Conservation (phyloP, 495 filamentous ascomycete genomes). For the Neurospora cerealis region DNA sequence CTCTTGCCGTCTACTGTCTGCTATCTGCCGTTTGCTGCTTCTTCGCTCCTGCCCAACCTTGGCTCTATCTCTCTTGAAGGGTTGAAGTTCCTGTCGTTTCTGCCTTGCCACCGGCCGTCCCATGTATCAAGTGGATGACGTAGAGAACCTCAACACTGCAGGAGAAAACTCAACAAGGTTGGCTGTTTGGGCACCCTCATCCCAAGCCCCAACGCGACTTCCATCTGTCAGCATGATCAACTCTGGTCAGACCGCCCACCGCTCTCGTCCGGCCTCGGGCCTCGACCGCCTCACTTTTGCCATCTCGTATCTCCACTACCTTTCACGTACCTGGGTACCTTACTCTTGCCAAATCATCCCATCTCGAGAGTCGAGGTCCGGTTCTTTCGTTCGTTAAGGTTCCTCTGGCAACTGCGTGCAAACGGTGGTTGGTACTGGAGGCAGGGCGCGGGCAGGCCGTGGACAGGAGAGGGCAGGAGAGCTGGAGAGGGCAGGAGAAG, state of each 20-base stretch:
- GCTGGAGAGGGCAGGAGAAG: too few species aligned
- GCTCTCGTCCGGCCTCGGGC: too few species aligned
- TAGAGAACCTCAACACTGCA: too few species aligned
- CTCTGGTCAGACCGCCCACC: too few species aligned
- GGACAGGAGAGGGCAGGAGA: too few species aligned
- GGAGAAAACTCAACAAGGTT: too few species aligned
- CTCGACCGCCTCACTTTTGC: too few species aligned
- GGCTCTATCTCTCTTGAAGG: background rate
- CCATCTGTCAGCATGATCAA: too few species aligned
- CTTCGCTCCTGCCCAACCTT: background rate
- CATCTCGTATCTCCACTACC: too few species aligned
- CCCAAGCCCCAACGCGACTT: too few species aligned
- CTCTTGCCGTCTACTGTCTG: background rate
- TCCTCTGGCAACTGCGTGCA: background rate
- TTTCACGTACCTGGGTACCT: background rate
- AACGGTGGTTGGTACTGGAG: background rate
- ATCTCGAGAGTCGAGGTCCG: background rate
- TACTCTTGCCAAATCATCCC: background rate
- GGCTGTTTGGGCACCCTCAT: too few species aligned
- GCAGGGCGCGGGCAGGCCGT: accelerated
- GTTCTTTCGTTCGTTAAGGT: background rate
- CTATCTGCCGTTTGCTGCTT: background rate
- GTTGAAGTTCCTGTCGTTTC: background rate
- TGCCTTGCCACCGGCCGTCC: background rate
- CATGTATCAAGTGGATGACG: too few species aligned